Evolutionary conservation across 2,329 filamentous ascomycete species (phyloP), one percentile per base, ranked within the genome.

Genomic region (Aspergillus uvarum): DNA sequence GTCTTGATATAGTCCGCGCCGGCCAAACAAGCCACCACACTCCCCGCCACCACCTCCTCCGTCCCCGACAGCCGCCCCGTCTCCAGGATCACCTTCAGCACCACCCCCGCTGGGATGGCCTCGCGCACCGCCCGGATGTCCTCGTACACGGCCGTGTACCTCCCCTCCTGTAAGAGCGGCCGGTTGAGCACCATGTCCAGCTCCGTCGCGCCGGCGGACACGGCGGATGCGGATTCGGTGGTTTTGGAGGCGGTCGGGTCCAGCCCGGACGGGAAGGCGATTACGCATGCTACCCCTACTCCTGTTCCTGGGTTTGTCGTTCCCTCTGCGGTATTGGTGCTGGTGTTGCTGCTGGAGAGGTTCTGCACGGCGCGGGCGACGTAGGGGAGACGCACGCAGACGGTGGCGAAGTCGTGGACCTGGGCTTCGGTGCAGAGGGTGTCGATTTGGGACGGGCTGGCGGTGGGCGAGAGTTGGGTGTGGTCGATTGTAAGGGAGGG

Each of bases 1-100:
- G 85, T 87, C 74, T 87, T 87, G 62, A 87, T 81, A 63, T 80
- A 87, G 65, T 87, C 83, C 51, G 83, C 82, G 4, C 79, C 79
- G 2, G 84, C 83, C 35, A 80, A 76, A 16, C 79, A 80, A 2
- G 82, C 80, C 47, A 87, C 75, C 22, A 81, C 77, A 19, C 79
- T 80, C 0, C 79, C 84, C 1, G 83, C 83, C 35, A 86, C 77
- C 56, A 86, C 81, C 62, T 86, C 77, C 5, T 75, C 67, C 5
- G 69, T 63, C 2, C 68, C 6, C 5, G 4, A 70, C 19, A 87
- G 75, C 66, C 84, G 80, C 0, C 81, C 82, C 7, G 84, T 85
- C 69, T 87, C 85, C 54, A 87, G 71, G 63, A 87, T 87, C 50
- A 86, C 79, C 69, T 87, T 87, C 47, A 83, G 66, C 22, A 77